Conservation (phyloP, 2,329 filamentous ascomycete genomes). For the Myrmaecium sp. region DNA sequence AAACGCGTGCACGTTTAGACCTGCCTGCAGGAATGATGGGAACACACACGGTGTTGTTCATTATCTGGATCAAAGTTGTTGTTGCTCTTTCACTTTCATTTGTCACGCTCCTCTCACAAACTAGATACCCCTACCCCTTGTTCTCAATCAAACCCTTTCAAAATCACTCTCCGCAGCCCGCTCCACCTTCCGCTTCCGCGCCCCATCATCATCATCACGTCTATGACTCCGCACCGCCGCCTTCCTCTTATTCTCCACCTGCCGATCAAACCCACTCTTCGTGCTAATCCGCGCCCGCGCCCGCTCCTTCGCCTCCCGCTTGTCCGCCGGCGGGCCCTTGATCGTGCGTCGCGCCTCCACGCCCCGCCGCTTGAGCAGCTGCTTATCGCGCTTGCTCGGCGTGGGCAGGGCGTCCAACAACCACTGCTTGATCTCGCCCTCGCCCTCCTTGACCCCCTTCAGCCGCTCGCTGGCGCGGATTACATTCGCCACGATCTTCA, state of each 20-base stretch:
- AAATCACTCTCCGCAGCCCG: conserved; percentile 4
- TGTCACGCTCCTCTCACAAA: too few species aligned
- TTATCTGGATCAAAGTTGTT: too few species aligned
- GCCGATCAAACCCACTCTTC: conserved; percentile 59
- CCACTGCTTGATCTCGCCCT: conserved; percentile 45
- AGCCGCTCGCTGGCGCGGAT: conserved; percentile 71
- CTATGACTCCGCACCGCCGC: too few species aligned
- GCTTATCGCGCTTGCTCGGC: conserved; percentile 67
- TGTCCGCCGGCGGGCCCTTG: conserved; percentile 21
- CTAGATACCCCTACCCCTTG: too few species aligned
- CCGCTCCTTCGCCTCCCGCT: conserved; percentile 9
- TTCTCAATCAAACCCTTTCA: too few species aligned
- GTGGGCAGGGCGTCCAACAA: conserved; percentile 73
- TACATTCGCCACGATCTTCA: conserved; percentile 86
- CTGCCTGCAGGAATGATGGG: too few species aligned
- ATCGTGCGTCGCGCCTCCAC: conserved; percentile 53
- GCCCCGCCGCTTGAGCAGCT: conserved; percentile 65
- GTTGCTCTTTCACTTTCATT: too few species aligned
- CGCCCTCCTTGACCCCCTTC: conserved; percentile 23
- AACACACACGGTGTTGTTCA: too few species aligned
- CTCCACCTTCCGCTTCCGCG: conserved; percentile 35
- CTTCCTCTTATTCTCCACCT: conserved; percentile 47
- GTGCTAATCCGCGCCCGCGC: conserved; percentile 52
- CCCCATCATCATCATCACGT: conserved; percentile 36
- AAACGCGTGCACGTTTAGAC: too few species aligned